Conservation (phyloP, 371 early-diverging fungal species). For the Nematocida parisii region DNA sequence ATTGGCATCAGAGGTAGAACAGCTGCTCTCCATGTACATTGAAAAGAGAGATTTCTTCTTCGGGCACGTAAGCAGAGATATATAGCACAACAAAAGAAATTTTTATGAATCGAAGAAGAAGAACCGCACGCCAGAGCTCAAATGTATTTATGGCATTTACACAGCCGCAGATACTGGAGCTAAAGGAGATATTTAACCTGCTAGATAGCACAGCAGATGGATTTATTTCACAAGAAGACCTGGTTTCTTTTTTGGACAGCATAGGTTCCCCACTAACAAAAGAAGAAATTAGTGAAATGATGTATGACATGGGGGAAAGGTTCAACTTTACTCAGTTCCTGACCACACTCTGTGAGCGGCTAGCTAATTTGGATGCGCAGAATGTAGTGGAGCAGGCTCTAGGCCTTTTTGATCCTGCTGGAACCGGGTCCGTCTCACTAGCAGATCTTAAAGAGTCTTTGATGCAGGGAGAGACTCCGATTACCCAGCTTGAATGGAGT, state of each 20-base stretch:
- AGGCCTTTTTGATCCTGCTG: constrained; percentile 75
- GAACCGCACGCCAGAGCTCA: constrained; percentile 74
- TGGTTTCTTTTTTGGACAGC: constrained; percentile 78
- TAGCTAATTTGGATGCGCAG: constrained; percentile 81
- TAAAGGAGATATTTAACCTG: constrained; percentile 86
- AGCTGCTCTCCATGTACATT: constrained; percentile 8
- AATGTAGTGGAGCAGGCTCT: constrained; percentile 79
- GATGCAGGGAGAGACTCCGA: background rate
- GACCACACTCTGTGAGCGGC: constrained; percentile 84
- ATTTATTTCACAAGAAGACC: constrained; percentile 78
- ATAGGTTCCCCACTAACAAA: constrained; percentile 76
- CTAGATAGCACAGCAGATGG: constrained; percentile 84
- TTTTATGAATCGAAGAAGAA: constrained; percentile 62
- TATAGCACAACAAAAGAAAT: constrained; percentile 53
- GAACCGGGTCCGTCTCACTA: constrained; percentile 8
- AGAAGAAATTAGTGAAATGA: constrained; percentile 81
- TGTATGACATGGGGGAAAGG: constrained; percentile 75
- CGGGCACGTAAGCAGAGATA: constrained; percentile 28
- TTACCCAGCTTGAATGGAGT: constrained; percentile 36
- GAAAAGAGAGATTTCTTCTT: constrained; percentile 22
- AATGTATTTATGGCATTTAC: constrained; percentile 98
- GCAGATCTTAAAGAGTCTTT: constrained; percentile 40
- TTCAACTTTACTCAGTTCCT: constrained; percentile 87
- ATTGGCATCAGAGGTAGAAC: constrained; percentile 16
- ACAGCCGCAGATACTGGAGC: constrained; percentile 84